A percentile compares a stretch with the other conserved stretches of the same genome.
Conservation (phyloP, 1,139 yeast genomes). For the Protomyces gravidus region DNA sequence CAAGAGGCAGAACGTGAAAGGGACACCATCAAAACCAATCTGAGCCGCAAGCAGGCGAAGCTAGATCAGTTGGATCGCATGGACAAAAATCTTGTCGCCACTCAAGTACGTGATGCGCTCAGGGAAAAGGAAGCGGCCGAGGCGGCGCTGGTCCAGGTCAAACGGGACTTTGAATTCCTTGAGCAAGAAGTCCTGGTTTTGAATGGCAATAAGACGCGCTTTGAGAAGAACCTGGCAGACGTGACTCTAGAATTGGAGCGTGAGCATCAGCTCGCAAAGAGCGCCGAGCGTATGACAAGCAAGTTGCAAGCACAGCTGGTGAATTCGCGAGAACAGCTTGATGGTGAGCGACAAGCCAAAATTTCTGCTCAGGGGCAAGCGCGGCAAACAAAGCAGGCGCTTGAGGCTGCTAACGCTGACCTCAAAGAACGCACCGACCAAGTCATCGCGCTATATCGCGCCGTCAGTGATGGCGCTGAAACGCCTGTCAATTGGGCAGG, state of each 20-base stretch:
- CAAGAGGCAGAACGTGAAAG: slow-evolving; percentile 6
- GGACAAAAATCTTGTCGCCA: slow-evolving; percentile 14
- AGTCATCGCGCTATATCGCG: slow-evolving; percentile 9
- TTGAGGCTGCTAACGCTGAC: slow-evolving; percentile 2
- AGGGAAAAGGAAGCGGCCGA: slow-evolving; percentile 9
- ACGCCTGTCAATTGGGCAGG: slow-evolving; percentile 2
- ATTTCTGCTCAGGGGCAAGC: slow-evolving; percentile 7
- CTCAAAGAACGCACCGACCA: slow-evolving; percentile 17
- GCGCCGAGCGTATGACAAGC: slow-evolving; percentile 5
- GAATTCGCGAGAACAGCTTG: slow-evolving; percentile 9
- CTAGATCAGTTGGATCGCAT: slow-evolving; percentile 12
- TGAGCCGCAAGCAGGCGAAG: slow-evolving; percentile 8
- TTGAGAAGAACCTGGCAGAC: slow-evolving; percentile 18
- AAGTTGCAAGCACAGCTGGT: slow-evolving; percentile 3
- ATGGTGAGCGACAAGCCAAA: slow-evolving; percentile 18
- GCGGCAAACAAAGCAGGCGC: slow-evolving; percentile 4
- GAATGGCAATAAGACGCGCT: slow-evolving; percentile 1
- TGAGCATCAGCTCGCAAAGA: slow-evolving; percentile 20
- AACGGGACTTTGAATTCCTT: neutral
- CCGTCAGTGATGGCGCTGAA: neutral
- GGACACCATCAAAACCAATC: slow-evolving; percentile 5
- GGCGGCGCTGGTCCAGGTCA: neutral
- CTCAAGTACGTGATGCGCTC: slow-evolving; percentile 19
- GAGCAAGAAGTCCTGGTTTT: slow-evolving; percentile 7
- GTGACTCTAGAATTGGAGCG: slow-evolving; percentile 13